A percentile compares a stretch with the other conserved stretches of the same genome.
These are phyloP conservation scores for Thalassiosira mediterranea DNA, from an alignment of 352 stramenopile species.

Conservation along the genomic window DNA sequence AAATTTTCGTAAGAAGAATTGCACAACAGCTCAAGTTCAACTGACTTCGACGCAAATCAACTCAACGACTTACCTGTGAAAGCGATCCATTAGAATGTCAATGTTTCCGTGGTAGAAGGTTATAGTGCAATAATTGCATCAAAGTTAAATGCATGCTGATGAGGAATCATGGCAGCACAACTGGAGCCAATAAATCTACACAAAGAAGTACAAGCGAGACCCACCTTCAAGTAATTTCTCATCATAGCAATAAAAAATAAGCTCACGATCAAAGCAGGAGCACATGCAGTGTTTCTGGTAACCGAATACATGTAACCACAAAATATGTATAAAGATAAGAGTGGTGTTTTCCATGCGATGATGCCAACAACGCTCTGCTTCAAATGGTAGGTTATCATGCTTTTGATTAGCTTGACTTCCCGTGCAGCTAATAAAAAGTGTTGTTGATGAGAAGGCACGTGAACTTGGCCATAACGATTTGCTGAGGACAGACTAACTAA, in stretches of 20 bases:
- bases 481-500: too few relatives aligned
- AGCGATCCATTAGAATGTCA: conserved; percentile 37
- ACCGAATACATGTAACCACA: conserved; percentile 55
- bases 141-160: conserved; percentile 13
- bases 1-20: too few relatives aligned
- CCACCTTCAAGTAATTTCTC: conserved; percentile 65
- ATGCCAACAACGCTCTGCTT: background rate
- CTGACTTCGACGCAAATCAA: too few relatives aligned
- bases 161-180: too few relatives aligned
- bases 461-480: conserved; percentile 54
- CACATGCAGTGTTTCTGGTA: conserved; percentile 78
- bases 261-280: conserved; percentile 55
- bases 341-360: background rate
- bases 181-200: too few relatives aligned
- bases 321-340: conserved; percentile 30
- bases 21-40: too few relatives aligned
- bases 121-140: conserved; percentile 5
- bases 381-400: background rate
- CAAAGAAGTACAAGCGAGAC: conserved; percentile 15
- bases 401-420: background rate
- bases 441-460: conserved; percentile 21
- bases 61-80: conserved; percentile 12
- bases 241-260: conserved; percentile 61
- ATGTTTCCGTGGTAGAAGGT: background rate
- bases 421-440: conserved; percentile 3